A percentile compares a stretch with the other conserved stretches of the same genome.
phyloP scores from a whole-genome alignment of 1,139 yeast genomes.

The Candida labiduridarum region DNA sequence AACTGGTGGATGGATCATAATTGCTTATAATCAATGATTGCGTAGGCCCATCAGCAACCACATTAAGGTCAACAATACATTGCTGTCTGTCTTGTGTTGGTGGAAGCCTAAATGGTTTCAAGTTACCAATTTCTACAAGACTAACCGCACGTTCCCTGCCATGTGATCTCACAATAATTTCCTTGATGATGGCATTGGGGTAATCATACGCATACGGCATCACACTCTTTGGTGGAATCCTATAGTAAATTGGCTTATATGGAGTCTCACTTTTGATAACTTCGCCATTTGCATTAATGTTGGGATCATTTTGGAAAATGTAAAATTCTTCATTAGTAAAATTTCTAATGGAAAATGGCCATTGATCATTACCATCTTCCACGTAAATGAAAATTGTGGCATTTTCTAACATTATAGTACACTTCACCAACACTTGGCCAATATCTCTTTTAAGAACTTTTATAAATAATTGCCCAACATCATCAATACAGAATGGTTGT shows the following conservation, averaged over 20 bases:
- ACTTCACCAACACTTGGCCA: constrained; percentile 71
- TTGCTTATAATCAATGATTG: constrained; percentile 84
- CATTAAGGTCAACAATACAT: constrained; percentile 78
- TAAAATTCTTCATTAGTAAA: constrained; percentile 83
- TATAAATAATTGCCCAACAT: constrained; percentile 78
- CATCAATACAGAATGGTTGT: constrained; percentile 81
- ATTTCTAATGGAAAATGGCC: constrained; percentile 94
- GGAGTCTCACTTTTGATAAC: constrained; percentile 46
- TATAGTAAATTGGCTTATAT: constrained; percentile 77
- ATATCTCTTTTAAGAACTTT: constrained; percentile 64
- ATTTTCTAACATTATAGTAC: constrained; percentile 74
- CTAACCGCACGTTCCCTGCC: constrained; percentile 80
- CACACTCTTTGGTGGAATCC: constrained; percentile 84
- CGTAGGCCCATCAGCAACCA: constrained; percentile 94
- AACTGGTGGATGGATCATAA: constrained; percentile 75
- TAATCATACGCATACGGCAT: constrained; percentile 99
- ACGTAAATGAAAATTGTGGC: constrained; percentile 81
- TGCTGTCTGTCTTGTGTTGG: constrained; percentile 44
- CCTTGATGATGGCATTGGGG: constrained; percentile 88
- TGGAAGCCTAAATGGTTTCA: constrained; percentile 82
- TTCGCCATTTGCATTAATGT: constrained; percentile 72
- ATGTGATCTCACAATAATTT: constrained; percentile 69
- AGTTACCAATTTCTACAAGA: constrained; percentile 88
- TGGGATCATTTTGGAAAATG: constrained; percentile 85
- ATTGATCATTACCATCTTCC: constrained; percentile 69